These are phyloP conservation scores for Przewalskia tangutica DNA, from an alignment of 257 asterid species.

Conservation along the genomic window DNA sequence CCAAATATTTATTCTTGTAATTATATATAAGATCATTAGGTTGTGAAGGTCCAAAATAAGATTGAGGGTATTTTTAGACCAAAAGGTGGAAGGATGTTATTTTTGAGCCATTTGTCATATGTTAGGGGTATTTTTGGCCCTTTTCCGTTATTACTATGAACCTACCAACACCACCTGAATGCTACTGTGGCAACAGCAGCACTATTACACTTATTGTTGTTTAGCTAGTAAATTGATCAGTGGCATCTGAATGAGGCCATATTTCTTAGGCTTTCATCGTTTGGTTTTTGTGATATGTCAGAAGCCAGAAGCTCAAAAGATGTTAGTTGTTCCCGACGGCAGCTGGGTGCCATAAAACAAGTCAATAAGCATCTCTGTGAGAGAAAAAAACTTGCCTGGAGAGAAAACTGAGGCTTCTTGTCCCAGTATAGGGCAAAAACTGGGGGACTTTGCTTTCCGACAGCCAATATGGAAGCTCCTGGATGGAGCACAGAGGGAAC, in stretches of 20 bases:
- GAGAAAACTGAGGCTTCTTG: conserved; percentile 82
- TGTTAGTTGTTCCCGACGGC: not conserved
- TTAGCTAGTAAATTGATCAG: not conserved
- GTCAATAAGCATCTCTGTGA: not conserved
- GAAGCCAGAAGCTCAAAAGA: not conserved
- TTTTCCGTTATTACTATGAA: not conserved
- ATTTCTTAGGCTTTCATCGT: not conserved
- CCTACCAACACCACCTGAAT: not conserved
- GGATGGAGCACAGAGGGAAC: conserved; percentile 87
- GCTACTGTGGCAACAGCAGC: not conserved
- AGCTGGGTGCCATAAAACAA: not conserved
- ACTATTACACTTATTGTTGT: not conserved
- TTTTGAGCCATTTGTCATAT: too few species aligned
- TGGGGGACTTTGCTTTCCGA: conserved; percentile 88
- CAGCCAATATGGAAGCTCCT: conserved; percentile 83
- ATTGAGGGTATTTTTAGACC: too few species aligned
- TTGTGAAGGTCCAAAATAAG: too few species aligned
- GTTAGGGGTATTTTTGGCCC: too few species aligned
- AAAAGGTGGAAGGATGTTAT: too few species aligned
- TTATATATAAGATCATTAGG: too few species aligned
- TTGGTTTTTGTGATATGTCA: not conserved
- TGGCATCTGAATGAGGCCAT: not conserved
- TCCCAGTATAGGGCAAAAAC: conserved; percentile 81
- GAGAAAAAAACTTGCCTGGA: conserved; percentile 51
- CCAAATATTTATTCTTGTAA: too few species aligned